Conservation (phyloP, 768 basidiomycete genomes). For the Cyathus striatus region DNA sequence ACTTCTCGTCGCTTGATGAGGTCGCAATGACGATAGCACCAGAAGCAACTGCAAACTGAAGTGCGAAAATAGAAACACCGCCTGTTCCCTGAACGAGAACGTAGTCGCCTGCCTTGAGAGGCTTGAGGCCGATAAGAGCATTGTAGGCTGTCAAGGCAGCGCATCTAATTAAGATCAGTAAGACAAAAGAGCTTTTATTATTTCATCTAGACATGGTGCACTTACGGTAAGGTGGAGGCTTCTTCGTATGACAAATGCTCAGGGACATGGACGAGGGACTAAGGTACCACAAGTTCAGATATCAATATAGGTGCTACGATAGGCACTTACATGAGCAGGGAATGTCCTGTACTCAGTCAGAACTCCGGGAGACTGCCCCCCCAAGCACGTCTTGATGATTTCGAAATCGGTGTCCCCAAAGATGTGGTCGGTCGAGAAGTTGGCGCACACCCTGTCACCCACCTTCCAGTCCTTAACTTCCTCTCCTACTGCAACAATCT, state of each 20-base stretch:
- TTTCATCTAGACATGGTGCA: too few relatives aligned
- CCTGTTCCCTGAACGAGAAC: slow-evolving; percentile 59
- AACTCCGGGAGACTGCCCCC: slow-evolving; percentile 39
- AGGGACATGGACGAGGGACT: slow-evolving; percentile 43
- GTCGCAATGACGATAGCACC: slow-evolving; percentile 65
- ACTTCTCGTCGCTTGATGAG: slow-evolving; percentile 62
- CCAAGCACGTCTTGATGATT: slow-evolving; percentile 26
- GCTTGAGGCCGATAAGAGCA: slow-evolving; percentile 41
- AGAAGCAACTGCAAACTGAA: slow-evolving; percentile 56
- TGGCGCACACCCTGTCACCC: slow-evolving; percentile 47
- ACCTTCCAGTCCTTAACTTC: slow-evolving; percentile 35
- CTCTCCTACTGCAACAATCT: slow-evolving; percentile 35
- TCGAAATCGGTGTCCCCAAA: slow-evolving; percentile 29
- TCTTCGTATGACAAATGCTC: slow-evolving; percentile 50
- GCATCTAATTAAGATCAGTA: slow-evolving; percentile 26
- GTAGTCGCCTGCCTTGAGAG: slow-evolving; percentile 53
- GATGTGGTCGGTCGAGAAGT: slow-evolving; percentile 39
- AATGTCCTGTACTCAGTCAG: slow-evolving; percentile 42
- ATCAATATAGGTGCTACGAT: not conserved
- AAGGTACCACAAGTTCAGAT: not conserved
- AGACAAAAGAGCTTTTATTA: too few relatives aligned
- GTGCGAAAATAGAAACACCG: slow-evolving; percentile 54
- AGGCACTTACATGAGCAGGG: slow-evolving; percentile 2
- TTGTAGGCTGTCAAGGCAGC: slow-evolving; percentile 65
- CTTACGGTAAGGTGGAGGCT: slow-evolving; percentile 51